Evolutionary conservation across 1,284 basidiomycete genomes (phyloP).

Genomic region (Ceratobasidium papillatum): DNA sequence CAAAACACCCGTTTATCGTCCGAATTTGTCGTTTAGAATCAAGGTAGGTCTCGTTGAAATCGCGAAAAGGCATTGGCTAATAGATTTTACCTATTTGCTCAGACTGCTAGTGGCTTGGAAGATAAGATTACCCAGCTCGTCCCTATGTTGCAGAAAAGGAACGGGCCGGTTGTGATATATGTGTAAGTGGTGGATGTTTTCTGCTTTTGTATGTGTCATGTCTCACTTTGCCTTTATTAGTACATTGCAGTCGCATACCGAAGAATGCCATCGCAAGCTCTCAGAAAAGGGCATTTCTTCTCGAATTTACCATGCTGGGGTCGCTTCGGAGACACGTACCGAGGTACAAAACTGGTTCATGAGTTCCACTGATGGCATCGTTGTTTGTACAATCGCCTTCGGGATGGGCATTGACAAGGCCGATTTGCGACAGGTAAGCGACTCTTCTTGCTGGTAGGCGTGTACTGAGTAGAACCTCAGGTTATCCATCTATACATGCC

Average conservation of each 20-base stretch:
- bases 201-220: background rate
- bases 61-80: background rate
- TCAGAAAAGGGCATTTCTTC: constrained; percentile 31
- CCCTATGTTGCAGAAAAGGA: constrained; percentile 37
- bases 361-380: constrained; percentile 38
- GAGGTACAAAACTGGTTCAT: constrained; percentile 43
- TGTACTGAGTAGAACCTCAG: constrained; percentile 10
- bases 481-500: constrained; percentile 45
- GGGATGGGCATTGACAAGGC: constrained; percentile 44
- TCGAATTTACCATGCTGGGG: constrained; percentile 42
- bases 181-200: constrained; percentile 19
- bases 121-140: constrained; percentile 37
- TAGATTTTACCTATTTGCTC: background rate
- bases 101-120: constrained; percentile 14
- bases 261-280: constrained; percentile 39
- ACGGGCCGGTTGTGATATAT: constrained; percentile 43
- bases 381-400: constrained; percentile 45
- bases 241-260: constrained; percentile 41
- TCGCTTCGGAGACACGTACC: constrained; percentile 25
- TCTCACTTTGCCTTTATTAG: constrained; percentile 1
- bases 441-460: background rate
- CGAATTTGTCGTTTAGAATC: constrained; percentile 39
- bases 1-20: constrained; percentile 39
- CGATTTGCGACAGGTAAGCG: constrained; percentile 36
- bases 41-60: constrained; percentile 6